Base-by-base conservation (phyloP, 768 basidiomycete species). In the Grammothele lineata region DNA sequence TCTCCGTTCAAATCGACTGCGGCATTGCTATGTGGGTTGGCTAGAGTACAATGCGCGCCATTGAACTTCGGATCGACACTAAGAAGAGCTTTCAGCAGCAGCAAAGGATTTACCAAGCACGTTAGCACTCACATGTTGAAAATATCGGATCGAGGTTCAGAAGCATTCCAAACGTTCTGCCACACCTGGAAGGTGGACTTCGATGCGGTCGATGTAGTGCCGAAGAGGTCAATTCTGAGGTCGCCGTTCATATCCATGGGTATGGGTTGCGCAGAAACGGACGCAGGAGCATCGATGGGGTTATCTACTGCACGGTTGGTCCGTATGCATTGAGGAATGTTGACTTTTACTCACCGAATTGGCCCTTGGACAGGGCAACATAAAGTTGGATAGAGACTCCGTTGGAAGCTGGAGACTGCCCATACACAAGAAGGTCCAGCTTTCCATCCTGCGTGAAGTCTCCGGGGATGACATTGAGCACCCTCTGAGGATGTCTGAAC, bases 1-100 rank as follows among this genome's bases (percentile, higher is more conserved):
- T 99, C 96, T 11, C 96, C 96, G 51, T 98, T 81, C 32, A 99
- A 69, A 59, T 99, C 96, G 4, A 98, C 78, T 15, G 93, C 86
- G 0, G 93, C 94, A 65, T 94, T 96, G 61, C 88, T 92, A 61
- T 98, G 96, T 5, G 95, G 94, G 53, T 85, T 83, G 10, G 89
- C 78, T n/a, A 92, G 63, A 9, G 68, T 75, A 66, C 96, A 99
- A 35, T 82, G 80, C 14, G 72, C 55, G 12, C 78, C 83, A 18
- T 72, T 64, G 55, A 92, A 79, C 14, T 75, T 74, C 1, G 87
- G 78, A 37, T 81, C 71, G 24, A 67, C 63, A 8, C 87, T 90
- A 10, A 33, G 25, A 19, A 49, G 42, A 18, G 19, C 14, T 11
- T 17, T 47, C 2, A 33, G 36, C 43, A 22, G 18, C 1, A 15